Percentiles rank a stretch among this genome's conserved stretches.
phyloP scores from a whole-genome alignment of 129 eudicot species.

The Silybum marianum region DNA sequence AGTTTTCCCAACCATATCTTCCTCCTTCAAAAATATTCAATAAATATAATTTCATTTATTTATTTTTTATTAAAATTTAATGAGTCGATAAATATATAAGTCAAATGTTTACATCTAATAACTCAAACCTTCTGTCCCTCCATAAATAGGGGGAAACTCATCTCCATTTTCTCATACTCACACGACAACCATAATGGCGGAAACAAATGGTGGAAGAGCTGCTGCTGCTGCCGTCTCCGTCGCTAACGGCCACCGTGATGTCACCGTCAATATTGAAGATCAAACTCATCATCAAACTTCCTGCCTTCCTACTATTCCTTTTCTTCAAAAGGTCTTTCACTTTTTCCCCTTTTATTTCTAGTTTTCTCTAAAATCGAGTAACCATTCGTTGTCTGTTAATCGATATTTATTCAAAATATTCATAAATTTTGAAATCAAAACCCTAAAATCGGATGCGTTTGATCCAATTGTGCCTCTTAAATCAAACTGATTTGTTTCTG shows the following conservation, averaged over 20 bases:
- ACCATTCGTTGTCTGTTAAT: background rate
- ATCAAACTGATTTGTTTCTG: background rate
- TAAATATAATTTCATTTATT: background rate
- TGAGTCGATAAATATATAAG: background rate
- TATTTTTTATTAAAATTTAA: background rate
- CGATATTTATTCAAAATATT: background rate
- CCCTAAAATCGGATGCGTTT: background rate
- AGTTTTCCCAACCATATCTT: background rate
- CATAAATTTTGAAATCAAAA: background rate
- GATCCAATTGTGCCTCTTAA: background rate
- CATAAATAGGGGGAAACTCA: background rate
- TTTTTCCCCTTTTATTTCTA: background rate
- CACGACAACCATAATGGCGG: conserved; percentile 21
- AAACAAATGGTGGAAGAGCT: conserved; percentile 27
- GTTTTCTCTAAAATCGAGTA: background rate
- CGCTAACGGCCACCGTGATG: conserved; percentile 29
- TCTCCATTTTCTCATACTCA: background rate
- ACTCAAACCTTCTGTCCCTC: background rate
- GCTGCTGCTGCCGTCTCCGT: background rate
- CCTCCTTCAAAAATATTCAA: background rate
- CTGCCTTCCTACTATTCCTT: conserved; percentile 29
- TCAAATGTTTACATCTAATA: background rate
- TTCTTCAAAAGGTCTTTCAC: conserved; percentile 28
- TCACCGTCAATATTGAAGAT: conserved; percentile 23
- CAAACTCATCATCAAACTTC: conserved; percentile 18